Percentiles rank a stretch among this genome's conserved stretches.
Evolutionary conservation across 176 grass and related monocot genomes (phyloP).

Genomic region (Typha latifolia): DNA sequence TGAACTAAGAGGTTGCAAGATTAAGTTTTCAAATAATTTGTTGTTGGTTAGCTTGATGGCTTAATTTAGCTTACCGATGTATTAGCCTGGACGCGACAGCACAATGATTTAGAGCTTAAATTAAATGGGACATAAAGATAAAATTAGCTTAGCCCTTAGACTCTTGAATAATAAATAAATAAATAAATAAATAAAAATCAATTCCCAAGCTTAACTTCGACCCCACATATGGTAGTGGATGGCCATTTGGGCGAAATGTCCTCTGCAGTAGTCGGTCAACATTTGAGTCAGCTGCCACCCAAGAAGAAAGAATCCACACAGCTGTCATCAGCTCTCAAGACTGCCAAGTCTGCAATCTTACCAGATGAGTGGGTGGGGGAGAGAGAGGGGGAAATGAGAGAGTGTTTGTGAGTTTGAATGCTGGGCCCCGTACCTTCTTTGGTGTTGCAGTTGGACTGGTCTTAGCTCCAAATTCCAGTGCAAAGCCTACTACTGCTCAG

Average conservation of each 20-base stretch:
- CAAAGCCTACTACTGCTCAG: slow-evolving; percentile 3
- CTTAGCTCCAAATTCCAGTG: slow-evolving; percentile 37
- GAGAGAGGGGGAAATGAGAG: neutral
- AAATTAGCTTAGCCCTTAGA: no score
- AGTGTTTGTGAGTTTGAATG: slow-evolving; percentile 40
- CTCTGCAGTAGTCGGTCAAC: slow-evolving; percentile 30
- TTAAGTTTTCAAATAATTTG: no score
- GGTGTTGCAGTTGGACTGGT: slow-evolving; percentile 50
- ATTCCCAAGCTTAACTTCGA: neutral
- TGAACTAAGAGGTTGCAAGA: no score
- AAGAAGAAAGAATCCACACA: slow-evolving; percentile 32
- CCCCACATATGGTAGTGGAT: neutral
- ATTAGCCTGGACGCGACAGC: no score
- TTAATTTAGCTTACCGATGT: no score
- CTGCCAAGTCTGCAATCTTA: slow-evolving; percentile 27
- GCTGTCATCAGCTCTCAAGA: neutral
- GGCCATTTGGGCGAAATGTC: neutral
- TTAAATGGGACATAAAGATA: no score
- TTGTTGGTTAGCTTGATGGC: no score
- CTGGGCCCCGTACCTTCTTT: slow-evolving; percentile 14
- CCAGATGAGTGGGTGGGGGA: slow-evolving; percentile 16
- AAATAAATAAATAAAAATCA: no score
- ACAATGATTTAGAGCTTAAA: no score
- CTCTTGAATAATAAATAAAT: no score
- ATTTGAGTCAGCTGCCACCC: slow-evolving; percentile 22